Percentiles rank a stretch among this genome's conserved stretches.
Evolutionary conservation across 148 eudicot genomes (phyloP).

Genomic region (Rhododendron griersonianum): DNA sequence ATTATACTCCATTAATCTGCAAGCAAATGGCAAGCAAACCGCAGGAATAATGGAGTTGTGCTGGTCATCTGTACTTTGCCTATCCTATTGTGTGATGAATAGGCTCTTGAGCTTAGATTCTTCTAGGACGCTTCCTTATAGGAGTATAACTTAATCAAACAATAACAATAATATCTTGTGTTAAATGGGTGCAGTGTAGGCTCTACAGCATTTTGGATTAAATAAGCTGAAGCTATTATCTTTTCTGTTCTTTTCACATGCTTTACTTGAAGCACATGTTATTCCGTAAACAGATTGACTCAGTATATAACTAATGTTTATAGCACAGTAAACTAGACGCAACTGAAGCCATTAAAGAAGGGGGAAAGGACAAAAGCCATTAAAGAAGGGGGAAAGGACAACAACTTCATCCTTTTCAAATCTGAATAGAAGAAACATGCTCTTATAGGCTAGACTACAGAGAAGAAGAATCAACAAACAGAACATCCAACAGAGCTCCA

Average conservation of each 20-base stretch:
- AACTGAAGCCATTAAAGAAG: not conserved
- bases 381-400: not conserved
- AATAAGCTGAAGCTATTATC: not conserved
- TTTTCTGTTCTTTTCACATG: not conserved
- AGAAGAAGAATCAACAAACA: constrained; percentile 5
- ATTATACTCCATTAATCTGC: not conserved
- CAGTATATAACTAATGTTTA: not conserved
- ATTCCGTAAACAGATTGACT: constrained; percentile 7
- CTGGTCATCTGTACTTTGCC: constrained; percentile 19
- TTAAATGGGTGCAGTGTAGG: not conserved
- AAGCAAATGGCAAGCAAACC: constrained; percentile 26
- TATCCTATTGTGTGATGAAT: constrained; percentile 10
- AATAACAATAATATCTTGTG: not conserved
- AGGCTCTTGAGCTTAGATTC: constrained; percentile 24
- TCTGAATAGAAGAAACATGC: constrained; percentile 1
- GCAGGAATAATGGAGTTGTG: constrained; percentile 31
- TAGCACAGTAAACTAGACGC: constrained; percentile 10
- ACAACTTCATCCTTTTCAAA: not conserved
- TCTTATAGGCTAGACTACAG: not conserved
- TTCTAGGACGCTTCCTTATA: constrained; percentile 1
- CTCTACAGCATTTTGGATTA: not conserved
- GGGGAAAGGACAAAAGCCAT: not conserved
- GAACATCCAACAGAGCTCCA: not conserved
- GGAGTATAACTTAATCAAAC: not conserved
- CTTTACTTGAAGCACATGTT: not conserved